These are phyloP conservation scores for Vanderwaltozyma polyspora DNA, from an alignment of 805 yeast genomes.

Conservation along the genomic window DNA sequence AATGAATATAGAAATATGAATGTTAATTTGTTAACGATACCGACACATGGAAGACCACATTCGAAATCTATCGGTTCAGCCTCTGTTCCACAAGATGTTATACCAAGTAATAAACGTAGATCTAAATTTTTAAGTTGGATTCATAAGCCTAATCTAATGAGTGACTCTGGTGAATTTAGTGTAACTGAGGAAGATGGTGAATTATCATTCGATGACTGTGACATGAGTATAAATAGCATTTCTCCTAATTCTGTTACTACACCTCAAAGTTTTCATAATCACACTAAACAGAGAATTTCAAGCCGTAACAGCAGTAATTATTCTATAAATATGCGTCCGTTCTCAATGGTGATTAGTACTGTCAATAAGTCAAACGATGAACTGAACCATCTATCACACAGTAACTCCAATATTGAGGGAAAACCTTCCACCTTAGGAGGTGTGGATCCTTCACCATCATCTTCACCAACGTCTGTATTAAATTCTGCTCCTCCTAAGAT, in stretches of 20 bases:
- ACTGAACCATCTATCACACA: slow-evolving; percentile 1
- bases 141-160: slow-evolving; percentile 22
- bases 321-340: slow-evolving; percentile 9
- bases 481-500: background rate
- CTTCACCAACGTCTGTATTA: background rate
- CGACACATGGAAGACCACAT: slow-evolving; percentile 17
- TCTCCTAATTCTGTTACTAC: slow-evolving; percentile 6
- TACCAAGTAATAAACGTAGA: slow-evolving; percentile 19
- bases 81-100: slow-evolving; percentile 24
- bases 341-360: slow-evolving; percentile 9
- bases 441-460: background rate
- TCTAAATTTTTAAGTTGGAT: slow-evolving; percentile 24
- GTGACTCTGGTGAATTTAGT: slow-evolving; percentile 22
- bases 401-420: background rate
- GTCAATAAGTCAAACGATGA: slow-evolving; percentile 13
- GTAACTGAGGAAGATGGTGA: slow-evolving; percentile 25
- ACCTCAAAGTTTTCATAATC: background rate
- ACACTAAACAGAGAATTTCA: slow-evolving; percentile 10
- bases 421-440: too few relatives aligned
- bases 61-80: slow-evolving; percentile 25
- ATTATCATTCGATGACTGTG: slow-evolving; percentile 9
- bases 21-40: background rate
- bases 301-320: slow-evolving; percentile 14
- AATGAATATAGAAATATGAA: too few relatives aligned
- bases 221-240: background rate